Evolutionary conservation across 1,284 basidiomycete species (phyloP).

Genomic region (Marasmius sp.): DNA sequence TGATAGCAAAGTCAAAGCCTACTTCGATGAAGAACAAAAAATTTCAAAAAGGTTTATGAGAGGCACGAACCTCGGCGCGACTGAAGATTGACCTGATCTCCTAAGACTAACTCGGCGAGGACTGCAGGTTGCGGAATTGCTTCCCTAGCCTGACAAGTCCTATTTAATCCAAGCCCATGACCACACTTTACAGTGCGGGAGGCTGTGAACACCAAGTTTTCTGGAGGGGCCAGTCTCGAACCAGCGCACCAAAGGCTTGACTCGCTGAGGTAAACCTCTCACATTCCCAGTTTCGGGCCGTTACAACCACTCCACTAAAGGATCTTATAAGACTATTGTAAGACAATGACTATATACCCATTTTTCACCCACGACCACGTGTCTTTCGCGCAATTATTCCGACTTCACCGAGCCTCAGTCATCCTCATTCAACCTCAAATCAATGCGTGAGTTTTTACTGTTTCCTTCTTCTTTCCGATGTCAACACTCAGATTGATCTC

Average conservation of each 20-base stretch:
- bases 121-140: conserved; percentile 85
- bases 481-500: not conserved
- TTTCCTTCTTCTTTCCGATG: not conserved
- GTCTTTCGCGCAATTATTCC: conserved; percentile 5
- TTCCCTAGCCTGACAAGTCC: conserved; percentile 83
- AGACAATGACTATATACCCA: not conserved
- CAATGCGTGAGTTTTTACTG: not conserved
- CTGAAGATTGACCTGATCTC: conserved; percentile 81
- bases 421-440: not conserved
- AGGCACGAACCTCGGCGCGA: conserved; percentile 73
- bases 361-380: not conserved
- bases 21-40: conserved; percentile 27
- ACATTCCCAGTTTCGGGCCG: conserved; percentile 79
- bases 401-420: not conserved
- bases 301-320: conserved; percentile 72
- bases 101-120: conserved; percentile 85
- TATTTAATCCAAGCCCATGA: conserved; percentile 70
- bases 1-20: not conserved
- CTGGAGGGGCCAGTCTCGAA: conserved; percentile 88
- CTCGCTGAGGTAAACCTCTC: conserved; percentile 66
- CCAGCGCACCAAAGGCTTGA: conserved; percentile 70
- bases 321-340: not conserved
- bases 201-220: conserved; percentile 82
- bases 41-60: conserved; percentile 82
- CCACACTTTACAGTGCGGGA: conserved; percentile 61